These are phyloP conservation scores for Astrothelium macrocarpum DNA, from an alignment of 495 filamentous ascomycete genomes.

Conservation along the genomic window DNA sequence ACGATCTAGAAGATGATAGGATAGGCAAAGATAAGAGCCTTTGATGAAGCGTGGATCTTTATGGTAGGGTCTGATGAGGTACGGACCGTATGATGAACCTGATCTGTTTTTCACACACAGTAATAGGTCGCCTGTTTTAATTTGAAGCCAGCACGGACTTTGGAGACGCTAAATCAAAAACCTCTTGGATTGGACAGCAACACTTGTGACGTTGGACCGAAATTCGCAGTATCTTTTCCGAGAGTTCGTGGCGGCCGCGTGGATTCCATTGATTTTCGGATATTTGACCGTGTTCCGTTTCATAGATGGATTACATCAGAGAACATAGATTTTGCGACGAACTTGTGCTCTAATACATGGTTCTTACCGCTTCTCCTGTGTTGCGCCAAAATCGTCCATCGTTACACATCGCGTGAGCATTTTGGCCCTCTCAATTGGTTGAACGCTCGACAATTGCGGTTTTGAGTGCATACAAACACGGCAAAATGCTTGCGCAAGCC, in stretches of 20 bases:
- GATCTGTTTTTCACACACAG: no score
- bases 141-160: neutral
- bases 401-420: constrained; percentile 46
- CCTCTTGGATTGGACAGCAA: constrained; percentile 44
- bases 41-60: neutral
- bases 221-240: constrained; percentile 41
- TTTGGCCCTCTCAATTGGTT: constrained; percentile 48
- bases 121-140: no score
- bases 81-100: no score
- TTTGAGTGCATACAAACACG: constrained; percentile 54
- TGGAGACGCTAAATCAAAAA: neutral
- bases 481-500: constrained; percentile 52
- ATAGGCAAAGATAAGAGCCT: neutral
- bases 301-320: constrained; percentile 43
- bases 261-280: constrained; percentile 44
- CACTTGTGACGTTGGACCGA: constrained; percentile 42
- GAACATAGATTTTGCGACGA: constrained; percentile 51
- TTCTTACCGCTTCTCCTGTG: constrained; percentile 51
- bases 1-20: neutral
- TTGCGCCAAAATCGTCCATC: constrained; percentile 38
- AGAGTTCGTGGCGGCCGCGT: constrained; percentile 47
- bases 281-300: constrained; percentile 48
- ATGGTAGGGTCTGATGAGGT: no score
- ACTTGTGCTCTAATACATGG: constrained; percentile 59
- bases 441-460: constrained; percentile 40